A percentile compares a stretch with the other conserved stretches of the same genome.
Evolutionary conservation across 768 basidiomycete genomes (phyloP).

Genomic region (Antrodiella citrinella): DNA sequence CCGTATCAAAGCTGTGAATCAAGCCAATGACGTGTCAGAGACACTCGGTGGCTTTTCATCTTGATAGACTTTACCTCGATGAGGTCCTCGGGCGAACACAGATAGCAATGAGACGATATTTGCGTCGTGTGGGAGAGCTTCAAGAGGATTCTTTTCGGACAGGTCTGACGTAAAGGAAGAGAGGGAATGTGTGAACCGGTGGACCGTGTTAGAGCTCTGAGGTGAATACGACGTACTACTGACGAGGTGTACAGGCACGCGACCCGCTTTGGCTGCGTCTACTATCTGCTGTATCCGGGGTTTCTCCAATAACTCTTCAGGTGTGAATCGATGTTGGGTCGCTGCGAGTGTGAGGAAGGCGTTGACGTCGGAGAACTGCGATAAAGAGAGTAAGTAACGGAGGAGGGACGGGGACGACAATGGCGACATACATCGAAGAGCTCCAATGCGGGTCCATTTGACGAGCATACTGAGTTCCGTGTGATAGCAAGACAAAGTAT

Average conservation of each 20-base stretch:
- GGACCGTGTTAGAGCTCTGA: not conserved
- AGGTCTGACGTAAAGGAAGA: conserved; percentile 41
- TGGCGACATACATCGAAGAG: conserved; percentile 62
- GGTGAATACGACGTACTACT: conserved; percentile 46
- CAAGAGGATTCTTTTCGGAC: conserved; percentile 78
- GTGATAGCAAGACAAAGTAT: conserved; percentile 61
- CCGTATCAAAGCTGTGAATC: conserved; percentile 43
- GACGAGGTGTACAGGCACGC: conserved; percentile 66
- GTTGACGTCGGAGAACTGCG: conserved; percentile 76
- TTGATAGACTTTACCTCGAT: conserved; percentile 45
- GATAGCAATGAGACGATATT: conserved; percentile 54
- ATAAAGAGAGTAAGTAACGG: too few species aligned
- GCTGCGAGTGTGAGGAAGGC: conserved; percentile 82
- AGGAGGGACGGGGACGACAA: too few species aligned
- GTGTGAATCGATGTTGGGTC: conserved; percentile 59
- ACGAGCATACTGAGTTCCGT: too few species aligned
- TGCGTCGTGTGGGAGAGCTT: conserved; percentile 53
- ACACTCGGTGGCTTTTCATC: not conserved
- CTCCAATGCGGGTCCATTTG: conserved; percentile 33
- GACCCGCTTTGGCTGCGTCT: conserved; percentile 63
- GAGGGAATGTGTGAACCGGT: not conserved
- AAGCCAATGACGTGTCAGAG: not conserved
- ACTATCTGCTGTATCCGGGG: conserved; percentile 61
- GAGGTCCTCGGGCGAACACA: conserved; percentile 62
- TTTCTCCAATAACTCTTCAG: conserved; percentile 53